Conservation (phyloP, 306 rosid genomes). For the Cucumis sativus region Cucumber_9930_V3 NC_026660.2:20836001-20836500, state of each 20-base stretch:
- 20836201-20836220: background rate
- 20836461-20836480: background rate
- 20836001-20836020: too few relatives aligned
- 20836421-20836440: background rate
- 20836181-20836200: background rate
- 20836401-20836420: background rate
- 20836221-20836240: background rate
- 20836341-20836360: background rate
- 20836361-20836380: background rate
- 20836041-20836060: too few relatives aligned
- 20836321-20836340: background rate
- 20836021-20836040: too few relatives aligned
- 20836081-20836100: too few relatives aligned
- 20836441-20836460: background rate
- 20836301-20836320: background rate
- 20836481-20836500: background rate
- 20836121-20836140: too few relatives aligned
- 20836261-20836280: background rate
- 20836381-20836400: background rate
- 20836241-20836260: background rate
- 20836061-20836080: too few relatives aligned
- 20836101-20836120: too few relatives aligned
- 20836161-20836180: background rate
- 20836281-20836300: background rate
- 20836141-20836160: too few relatives aligned